A percentile compares a stretch with the other conserved stretches of the same genome.
phyloP scores from a whole-genome alignment of 1,284 basidiomycete species.

The Phaffia rhodozyma region DNA sequence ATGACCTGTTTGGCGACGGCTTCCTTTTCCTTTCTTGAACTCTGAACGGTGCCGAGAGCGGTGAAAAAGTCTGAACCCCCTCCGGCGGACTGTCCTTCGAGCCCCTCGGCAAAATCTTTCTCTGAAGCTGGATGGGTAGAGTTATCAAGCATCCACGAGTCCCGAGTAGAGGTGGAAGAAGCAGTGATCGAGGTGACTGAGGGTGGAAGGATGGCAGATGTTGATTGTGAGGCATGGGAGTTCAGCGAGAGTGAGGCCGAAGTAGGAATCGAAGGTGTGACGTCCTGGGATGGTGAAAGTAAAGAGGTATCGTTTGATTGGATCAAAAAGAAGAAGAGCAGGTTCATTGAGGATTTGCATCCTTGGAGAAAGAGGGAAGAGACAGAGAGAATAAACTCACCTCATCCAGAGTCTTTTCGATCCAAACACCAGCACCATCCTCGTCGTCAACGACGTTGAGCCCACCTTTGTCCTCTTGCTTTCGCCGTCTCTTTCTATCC shows the following conservation, averaged over 20 bases:
- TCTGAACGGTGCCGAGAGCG: slow-evolving; percentile 59
- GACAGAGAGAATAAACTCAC: slow-evolving; percentile 38
- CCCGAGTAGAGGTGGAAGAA: slow-evolving; percentile 45
- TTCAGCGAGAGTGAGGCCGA: slow-evolving; percentile 56
- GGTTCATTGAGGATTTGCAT: slow-evolving; percentile 30
- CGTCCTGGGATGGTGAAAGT: slow-evolving; percentile 17
- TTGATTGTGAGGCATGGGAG: slow-evolving; percentile 43
- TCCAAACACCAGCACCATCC: slow-evolving; percentile 10
- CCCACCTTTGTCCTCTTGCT: slow-evolving; percentile 21
- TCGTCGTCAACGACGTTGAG: slow-evolving; percentile 17
- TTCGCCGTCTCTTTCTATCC: slow-evolving; percentile 5
- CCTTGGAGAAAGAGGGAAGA: slow-evolving; percentile 8
- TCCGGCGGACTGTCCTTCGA: neutral
- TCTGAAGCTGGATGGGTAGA: slow-evolving; percentile 16
- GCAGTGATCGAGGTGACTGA: slow-evolving; percentile 33
- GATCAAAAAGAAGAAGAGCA: neutral
- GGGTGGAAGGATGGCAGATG: slow-evolving; percentile 41
- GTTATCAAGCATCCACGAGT: slow-evolving; percentile 81
- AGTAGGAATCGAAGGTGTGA: slow-evolving; percentile 51
- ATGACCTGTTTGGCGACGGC: slow-evolving; percentile 55
- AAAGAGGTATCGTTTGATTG: no score
- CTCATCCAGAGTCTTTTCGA: slow-evolving; percentile 34
- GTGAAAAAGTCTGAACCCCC: slow-evolving; percentile 69
- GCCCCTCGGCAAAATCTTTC: neutral
- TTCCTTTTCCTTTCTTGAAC: slow-evolving; percentile 48